These are phyloP conservation scores for Aschersonia sp. DNA, from an alignment of 2,329 filamentous ascomycete genomes.

Conservation along the genomic window DNA sequence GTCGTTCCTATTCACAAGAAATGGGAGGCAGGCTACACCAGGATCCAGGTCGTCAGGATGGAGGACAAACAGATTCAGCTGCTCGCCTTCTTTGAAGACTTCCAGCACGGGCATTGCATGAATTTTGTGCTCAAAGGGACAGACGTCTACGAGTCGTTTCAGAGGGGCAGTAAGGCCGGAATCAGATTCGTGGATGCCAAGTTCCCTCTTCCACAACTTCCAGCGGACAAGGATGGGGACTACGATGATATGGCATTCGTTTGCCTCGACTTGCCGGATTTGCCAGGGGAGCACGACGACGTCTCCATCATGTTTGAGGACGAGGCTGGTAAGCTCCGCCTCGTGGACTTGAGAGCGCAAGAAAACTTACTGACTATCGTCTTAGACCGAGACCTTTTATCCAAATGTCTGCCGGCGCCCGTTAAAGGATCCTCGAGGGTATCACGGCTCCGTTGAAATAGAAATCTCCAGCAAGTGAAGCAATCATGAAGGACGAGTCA, in stretches of 20 bases:
- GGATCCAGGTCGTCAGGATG: slow-evolving; percentile 60
- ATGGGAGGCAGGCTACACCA: slow-evolving; percentile 70
- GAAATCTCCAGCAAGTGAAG: neutral
- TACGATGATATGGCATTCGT: slow-evolving; percentile 57
- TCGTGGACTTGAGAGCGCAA: neutral
- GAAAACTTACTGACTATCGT: neutral
- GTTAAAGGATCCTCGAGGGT: slow-evolving; percentile 31
- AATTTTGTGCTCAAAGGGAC: slow-evolving; percentile 76
- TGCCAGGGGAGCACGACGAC: slow-evolving; percentile 86
- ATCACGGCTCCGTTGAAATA: slow-evolving; percentile 12
- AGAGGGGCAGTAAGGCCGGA: slow-evolving; percentile 49
- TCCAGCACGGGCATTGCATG: slow-evolving; percentile 76
- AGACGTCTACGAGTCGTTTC: slow-evolving; percentile 63
- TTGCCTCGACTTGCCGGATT: slow-evolving; percentile 74
- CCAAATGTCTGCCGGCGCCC: slow-evolving; percentile 37
- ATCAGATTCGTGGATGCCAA: slow-evolving; percentile 80
- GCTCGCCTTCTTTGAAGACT: slow-evolving; percentile 77
- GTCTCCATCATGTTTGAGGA: slow-evolving; percentile 74
- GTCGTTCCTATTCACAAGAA: slow-evolving; percentile 90
- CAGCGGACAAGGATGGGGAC: slow-evolving; percentile 32
- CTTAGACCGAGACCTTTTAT: slow-evolving; percentile 39
- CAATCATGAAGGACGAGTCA: neutral
- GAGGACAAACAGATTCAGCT: slow-evolving; percentile 65
- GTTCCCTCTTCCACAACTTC: slow-evolving; percentile 61
- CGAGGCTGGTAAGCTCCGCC: slow-evolving; percentile 47